phyloP scores from a whole-genome alignment of 768 basidiomycete genomes.

The Mycena amicta region DNA sequence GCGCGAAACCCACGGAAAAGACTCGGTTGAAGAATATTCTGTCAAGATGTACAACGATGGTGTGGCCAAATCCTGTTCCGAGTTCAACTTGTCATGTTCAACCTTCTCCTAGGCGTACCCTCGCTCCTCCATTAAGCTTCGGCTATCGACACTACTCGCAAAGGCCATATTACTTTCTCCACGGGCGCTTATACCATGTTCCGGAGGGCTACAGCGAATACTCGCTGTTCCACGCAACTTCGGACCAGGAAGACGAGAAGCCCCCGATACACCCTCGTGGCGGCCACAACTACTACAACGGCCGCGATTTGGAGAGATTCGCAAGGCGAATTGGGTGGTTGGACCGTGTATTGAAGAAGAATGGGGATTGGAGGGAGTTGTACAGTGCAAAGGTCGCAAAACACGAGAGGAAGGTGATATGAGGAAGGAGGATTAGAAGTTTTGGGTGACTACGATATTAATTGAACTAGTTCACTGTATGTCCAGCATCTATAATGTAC shows the following conservation, averaged over 20 bases:
- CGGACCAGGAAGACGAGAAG: slow-evolving; percentile 20
- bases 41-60: slow-evolving; percentile 63
- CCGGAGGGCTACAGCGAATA: slow-evolving; percentile 50
- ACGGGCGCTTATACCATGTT: slow-evolving; percentile 49
- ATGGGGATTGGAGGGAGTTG: slow-evolving; percentile 47
- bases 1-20: slow-evolving; percentile 36
- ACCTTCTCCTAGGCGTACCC: slow-evolving; percentile 50
- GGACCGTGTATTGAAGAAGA: slow-evolving; percentile 34
- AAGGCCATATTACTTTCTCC: slow-evolving; percentile 51
- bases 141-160: slow-evolving; percentile 57
- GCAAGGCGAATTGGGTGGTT: slow-evolving; percentile 47
- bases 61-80: slow-evolving; percentile 23
- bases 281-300: slow-evolving; percentile 67
- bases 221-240: slow-evolving; percentile 43
- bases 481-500: too few relatives aligned
- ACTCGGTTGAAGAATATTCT: slow-evolving; percentile 46
- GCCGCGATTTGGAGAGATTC: slow-evolving; percentile 53
- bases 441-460: too few relatives aligned
- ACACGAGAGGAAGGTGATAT: slow-evolving; percentile 4
- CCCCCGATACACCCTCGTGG: slow-evolving; percentile 47
- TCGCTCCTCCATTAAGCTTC: slow-evolving; percentile 50
- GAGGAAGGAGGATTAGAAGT: too few relatives aligned
- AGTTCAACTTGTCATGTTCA: not conserved
- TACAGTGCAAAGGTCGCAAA: slow-evolving; percentile 32
- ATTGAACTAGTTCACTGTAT: too few relatives aligned